Percentiles rank a stretch among this genome's conserved stretches.
Evolutionary conservation across 805 yeast species (phyloP).

Genomic region (Brettanomyces custersianus): DNA sequence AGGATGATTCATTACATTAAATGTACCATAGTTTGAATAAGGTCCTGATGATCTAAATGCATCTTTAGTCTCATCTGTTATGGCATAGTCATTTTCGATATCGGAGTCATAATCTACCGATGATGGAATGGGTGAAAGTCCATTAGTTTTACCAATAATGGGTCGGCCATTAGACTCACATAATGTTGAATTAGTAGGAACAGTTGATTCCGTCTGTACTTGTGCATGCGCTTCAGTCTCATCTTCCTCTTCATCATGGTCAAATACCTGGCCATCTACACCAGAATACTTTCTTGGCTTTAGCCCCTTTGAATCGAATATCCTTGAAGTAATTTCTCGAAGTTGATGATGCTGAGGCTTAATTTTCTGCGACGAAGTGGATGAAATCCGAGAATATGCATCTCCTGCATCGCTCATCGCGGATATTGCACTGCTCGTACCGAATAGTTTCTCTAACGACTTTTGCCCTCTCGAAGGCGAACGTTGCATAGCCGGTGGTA

Average conservation of each 20-base stretch:
- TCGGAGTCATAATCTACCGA: slow-evolving; percentile 17
- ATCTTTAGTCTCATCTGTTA: slow-evolving; percentile 3
- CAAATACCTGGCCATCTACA: slow-evolving; percentile 40
- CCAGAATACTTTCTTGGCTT: slow-evolving; percentile 69
- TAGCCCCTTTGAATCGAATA: slow-evolving; percentile 65
- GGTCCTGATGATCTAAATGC: slow-evolving; percentile 6
- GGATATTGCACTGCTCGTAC: too few species aligned
- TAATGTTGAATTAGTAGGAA: background rate
- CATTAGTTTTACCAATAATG: background rate
- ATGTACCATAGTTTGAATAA: slow-evolving; percentile 2
- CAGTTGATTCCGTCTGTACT: too few species aligned
- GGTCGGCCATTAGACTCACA: too few species aligned
- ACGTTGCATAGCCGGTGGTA: background rate
- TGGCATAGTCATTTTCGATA: slow-evolving; percentile 18
- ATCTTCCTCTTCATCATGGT: slow-evolving; percentile 27
- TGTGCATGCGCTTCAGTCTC: slow-evolving; percentile 5
- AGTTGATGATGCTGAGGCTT: slow-evolving; percentile 18
- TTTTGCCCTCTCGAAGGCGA: too few species aligned
- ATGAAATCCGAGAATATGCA: background rate
- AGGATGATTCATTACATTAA: slow-evolving; percentile 1
- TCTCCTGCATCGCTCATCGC: background rate
- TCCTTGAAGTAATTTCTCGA: slow-evolving; percentile 56
- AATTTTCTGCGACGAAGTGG: too few species aligned
- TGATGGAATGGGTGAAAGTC: background rate
- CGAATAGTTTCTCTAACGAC: too few species aligned